These are phyloP conservation scores for Marasmius fiardii DNA, from an alignment of 1,284 basidiomycete genomes.

Conservation along the genomic window DNA sequence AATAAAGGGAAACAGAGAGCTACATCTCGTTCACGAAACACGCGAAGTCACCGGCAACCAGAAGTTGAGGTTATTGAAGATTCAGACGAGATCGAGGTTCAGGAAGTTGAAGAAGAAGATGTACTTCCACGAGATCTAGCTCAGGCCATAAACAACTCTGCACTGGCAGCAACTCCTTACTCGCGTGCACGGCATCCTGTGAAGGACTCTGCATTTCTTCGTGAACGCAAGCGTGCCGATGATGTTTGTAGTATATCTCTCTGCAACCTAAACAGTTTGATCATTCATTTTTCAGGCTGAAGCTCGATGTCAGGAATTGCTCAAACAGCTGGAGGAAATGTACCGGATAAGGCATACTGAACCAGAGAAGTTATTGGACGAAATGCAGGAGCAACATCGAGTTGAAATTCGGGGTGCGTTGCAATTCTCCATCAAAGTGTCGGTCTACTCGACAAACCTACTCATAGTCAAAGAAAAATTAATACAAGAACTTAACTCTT, in stretches of 20 bases:
- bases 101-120: constrained; percentile 26
- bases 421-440: constrained; percentile 1
- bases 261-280: not conserved
- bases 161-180: constrained; percentile 8
- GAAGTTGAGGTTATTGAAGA: constrained; percentile 3
- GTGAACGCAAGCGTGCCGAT: constrained; percentile 24
- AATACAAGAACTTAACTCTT: constrained; percentile 53
- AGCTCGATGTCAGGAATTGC: constrained; percentile 44
- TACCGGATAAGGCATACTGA: constrained; percentile 58
- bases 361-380: constrained; percentile 49
- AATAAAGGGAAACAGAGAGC: constrained; percentile 21
- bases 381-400: constrained; percentile 47
- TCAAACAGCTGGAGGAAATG: constrained; percentile 53
- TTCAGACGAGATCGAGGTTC: not conserved
- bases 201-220: constrained; percentile 16
- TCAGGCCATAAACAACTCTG: constrained; percentile 2
- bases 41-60: constrained; percentile 14
- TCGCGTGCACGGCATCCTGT: constrained; percentile 4
- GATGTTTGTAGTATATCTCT: constrained; percentile 20
- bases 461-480: constrained; percentile 53
- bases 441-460: not conserved
- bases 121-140: constrained; percentile 18
- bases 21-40: constrained; percentile 17
- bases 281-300: constrained; percentile 30
- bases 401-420: constrained; percentile 46